Percentiles rank a stretch among this genome's conserved stretches.
These are phyloP conservation scores for Debaryomycetaceae sp. DNA, from an alignment of 1,139 yeast genomes.

Conservation along the genomic window DNA sequence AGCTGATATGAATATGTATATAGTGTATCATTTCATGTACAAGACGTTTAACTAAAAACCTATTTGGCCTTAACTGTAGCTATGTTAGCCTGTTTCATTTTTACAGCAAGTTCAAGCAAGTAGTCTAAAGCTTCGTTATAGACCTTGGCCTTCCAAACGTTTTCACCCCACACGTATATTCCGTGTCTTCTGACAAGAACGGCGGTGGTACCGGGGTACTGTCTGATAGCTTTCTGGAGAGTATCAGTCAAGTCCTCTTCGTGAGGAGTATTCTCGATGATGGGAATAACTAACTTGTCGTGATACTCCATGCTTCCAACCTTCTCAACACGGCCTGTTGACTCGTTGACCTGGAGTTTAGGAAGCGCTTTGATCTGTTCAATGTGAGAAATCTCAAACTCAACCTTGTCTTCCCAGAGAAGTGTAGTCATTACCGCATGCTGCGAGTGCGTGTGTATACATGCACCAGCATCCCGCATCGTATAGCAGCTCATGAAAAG, in stretches of 20 bases:
- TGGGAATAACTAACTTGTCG: constrained; percentile 80
- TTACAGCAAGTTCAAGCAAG: constrained; percentile 77
- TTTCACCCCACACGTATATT: constrained; percentile 92
- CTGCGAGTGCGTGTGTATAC: constrained; percentile 93
- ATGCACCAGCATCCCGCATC: constrained; percentile 79
- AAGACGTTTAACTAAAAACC: no score
- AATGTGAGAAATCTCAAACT: constrained; percentile 72
- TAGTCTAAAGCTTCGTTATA: constrained; percentile 93
- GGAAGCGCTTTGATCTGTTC: constrained; percentile 96
- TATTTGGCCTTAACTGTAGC: constrained; percentile 43
- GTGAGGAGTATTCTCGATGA: constrained; percentile 84
- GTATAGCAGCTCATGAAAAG: constrained; percentile 75
- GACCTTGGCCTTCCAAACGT: constrained; percentile 88
- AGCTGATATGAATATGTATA: not conserved
- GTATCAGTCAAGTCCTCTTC: constrained; percentile 81
- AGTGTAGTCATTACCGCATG: constrained; percentile 80
- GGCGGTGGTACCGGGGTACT: constrained; percentile 78
- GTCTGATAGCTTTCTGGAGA: constrained; percentile 57
- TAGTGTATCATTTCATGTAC: not conserved
- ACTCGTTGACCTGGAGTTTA: constrained; percentile 25
- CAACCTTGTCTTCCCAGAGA: constrained; percentile 56
- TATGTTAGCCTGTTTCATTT: constrained; percentile 66
- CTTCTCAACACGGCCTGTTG: constrained; percentile 49
- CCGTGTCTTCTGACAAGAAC: constrained; percentile 93
- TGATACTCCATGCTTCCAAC: constrained; percentile 66